Evolutionary conservation across 441 rosid genomes (phyloP), one percentile per base, ranked within the genome.

Genomic region (Pelargonium hybrid): DNA sequence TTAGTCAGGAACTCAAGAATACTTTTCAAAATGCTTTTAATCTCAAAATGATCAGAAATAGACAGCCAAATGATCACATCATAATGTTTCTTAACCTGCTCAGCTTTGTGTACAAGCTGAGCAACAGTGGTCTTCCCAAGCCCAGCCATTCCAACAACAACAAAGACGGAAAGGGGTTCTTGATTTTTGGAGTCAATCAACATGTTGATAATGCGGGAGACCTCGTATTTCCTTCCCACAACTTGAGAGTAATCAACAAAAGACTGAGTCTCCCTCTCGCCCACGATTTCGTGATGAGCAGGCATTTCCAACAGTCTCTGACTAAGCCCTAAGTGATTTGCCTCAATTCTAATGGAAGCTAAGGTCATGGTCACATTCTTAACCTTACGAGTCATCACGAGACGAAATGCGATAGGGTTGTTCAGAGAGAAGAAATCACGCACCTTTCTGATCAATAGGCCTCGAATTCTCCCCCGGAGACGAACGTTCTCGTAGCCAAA

Each of bases 61-160:
- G 54, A 66, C 10, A 65, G 65, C 75, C 75, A 72, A 3, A 72
- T 65, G 0, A 4, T 34, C 20, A 23, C 25, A 18, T 64, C 25
- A 54, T 65, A 72, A 52, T 23, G 63, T 0, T 5, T 21, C 7
- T 34, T 17, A 0, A 45, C 13, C 18, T 5, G n/a, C 18, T 45
- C 54, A 17, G 13, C 15, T 3, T 50, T 21, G 26, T 37, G 15
- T 0, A 71, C 72, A 3, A 31, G 14, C 45, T 61, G 47, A 1
- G 69, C 78, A 1, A 71, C 3, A 4, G 52, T 29, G 0, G 78
- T 71, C 34, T 76, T 76, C 10, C 78, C 78, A 34, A 70, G 9
- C 0, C 77, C 77, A 0, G 43, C 69, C 73, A 75, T 69, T 0
- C 77, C 77, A 0, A 52, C 77, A 20, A 75, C 18, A 9, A 65